Percentiles rank a stretch among this genome's conserved stretches.
Evolutionary conservation across 2,329 filamentous ascomycete genomes (phyloP).

Genomic region (Diaporthe aspalathi): DNA sequence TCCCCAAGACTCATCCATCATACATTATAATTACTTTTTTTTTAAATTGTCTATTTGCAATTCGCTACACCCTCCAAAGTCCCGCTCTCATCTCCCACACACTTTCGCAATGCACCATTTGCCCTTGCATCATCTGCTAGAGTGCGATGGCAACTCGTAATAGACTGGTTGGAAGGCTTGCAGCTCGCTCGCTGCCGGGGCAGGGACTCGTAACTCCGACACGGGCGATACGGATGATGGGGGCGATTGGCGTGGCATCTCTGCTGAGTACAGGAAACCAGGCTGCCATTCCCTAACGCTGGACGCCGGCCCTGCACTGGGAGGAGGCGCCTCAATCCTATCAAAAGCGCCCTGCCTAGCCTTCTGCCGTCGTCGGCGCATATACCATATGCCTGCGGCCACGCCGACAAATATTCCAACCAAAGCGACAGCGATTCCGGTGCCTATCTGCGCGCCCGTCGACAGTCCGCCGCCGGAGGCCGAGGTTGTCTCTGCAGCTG

Average conservation of each 20-base stretch:
- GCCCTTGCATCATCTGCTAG: not conserved
- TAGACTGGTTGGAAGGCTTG: not conserved
- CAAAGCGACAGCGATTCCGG: constrained; percentile 7
- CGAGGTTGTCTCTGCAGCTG: not conserved
- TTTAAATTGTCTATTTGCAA: not conserved
- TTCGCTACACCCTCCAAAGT: not conserved
- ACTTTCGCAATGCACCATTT: not conserved
- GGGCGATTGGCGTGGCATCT: not conserved
- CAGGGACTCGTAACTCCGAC: not conserved
- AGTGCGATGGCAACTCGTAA: constrained; percentile 7
- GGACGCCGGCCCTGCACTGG: not conserved
- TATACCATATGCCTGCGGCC: not conserved
- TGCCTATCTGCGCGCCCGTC: constrained; percentile 12
- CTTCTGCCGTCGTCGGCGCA: constrained; percentile 7
- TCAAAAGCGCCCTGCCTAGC: constrained; percentile 1
- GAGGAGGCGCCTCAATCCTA: not conserved
- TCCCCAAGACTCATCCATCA: not conserved
- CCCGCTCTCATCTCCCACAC: not conserved
- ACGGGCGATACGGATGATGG: too few relatives aligned
- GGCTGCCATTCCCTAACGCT: not conserved
- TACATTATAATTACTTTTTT: not conserved
- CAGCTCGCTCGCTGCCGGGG: constrained; percentile 7
- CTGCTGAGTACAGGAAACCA: not conserved
- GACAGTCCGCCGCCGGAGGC: constrained; percentile 15
- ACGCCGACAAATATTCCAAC: constrained; percentile 10